A percentile compares a stretch with the other conserved stretches of the same genome.
phyloP scores from a whole-genome alignment of 2,329 filamentous ascomycete species.

The Lachnellula arida region DNA sequence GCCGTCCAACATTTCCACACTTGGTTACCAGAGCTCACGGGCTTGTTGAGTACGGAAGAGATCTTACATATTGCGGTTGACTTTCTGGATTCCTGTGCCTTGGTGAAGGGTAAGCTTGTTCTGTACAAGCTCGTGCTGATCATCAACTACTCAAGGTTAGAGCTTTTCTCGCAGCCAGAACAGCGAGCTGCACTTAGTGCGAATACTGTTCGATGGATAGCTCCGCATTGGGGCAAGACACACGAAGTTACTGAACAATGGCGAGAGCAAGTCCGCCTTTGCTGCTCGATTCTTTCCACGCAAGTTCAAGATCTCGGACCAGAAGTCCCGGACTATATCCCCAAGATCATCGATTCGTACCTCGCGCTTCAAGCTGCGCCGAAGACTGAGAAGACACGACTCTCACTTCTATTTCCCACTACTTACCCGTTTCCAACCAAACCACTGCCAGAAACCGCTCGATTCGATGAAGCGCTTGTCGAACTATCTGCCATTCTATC shows the following conservation, averaged over 20 bases:
- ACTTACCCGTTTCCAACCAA: conserved; percentile 84
- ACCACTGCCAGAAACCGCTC: conserved; percentile 50
- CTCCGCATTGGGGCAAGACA: conserved; percentile 83
- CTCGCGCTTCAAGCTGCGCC: conserved; percentile 61
- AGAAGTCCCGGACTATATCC: conserved; percentile 83
- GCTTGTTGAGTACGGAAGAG: conserved; percentile 73
- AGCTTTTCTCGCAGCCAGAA: conserved; percentile 74
- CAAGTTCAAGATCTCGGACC: conserved; percentile 74
- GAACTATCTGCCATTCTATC: conserved; percentile 87
- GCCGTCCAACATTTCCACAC: conserved; percentile 95
- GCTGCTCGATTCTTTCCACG: conserved; percentile 86
- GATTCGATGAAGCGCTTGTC: conserved; percentile 80
- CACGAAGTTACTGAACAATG: conserved; percentile 76
- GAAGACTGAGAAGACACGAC: conserved; percentile 52
- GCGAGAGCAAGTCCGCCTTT: conserved; percentile 87
- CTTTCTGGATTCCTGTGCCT: conserved; percentile 85
- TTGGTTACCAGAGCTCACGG: conserved; percentile 88
- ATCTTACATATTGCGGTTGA: conserved; percentile 88
- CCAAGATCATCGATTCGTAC: conserved; percentile 88
- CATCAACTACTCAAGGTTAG: conserved; percentile 80
- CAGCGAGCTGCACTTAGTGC: conserved; percentile 69
- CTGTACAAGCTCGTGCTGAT: conserved; percentile 91
- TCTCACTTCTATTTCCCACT: conserved; percentile 86
- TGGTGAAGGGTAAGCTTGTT: conserved; percentile 85
- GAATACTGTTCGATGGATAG: conserved; percentile 86